Base-by-base conservation (phyloP, 768 basidiomycete species). In the Chlorophyllum brunneum region DNA sequence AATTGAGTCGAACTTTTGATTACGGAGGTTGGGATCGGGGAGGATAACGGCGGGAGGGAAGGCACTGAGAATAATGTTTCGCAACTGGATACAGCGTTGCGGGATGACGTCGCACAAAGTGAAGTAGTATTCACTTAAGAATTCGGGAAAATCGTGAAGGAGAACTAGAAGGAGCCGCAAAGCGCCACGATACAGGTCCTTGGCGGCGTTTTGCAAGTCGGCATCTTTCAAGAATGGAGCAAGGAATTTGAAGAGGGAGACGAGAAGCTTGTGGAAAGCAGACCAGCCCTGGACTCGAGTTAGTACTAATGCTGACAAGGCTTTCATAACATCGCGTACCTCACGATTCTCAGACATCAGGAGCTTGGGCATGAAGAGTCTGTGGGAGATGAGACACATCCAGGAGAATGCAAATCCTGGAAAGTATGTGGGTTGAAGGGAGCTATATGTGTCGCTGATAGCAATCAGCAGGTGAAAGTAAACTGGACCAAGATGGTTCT, bases 331-430 rank as follows among this genome's bases (percentile, higher is more conserved):
- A 36, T 22, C 43, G 53, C 57, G 55, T 71, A 89, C 87, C 77
- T 95, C 95, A 45, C 93, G 83, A 64, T 93, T 91, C 65, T 92
- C 85, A 18, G 89, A 85, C 33, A 88, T 69, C 31, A 98, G 75
- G 40, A 99, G 69, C 66, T 97, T 95, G 11, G 97, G 95, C 93
- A 99, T 95, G 79, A 98, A 97, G 53, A 92, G 74, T 49, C 95
- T 79, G 70, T 98, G 97, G 20, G 97, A 98, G 63, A 99, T 85
- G 39, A 98, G 77, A 57, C 88, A 88, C 79, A 98, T 85, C 95
- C 95, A 99, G 13, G 94, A 95, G 70, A 98, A 99, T 1, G 95
- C 89, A 67, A 99, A 99, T 7, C 94, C 92, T 15, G 97, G 97
- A 75, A 98, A 98, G 70, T 92, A 93, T 4, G 86, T 87, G 6